phyloP scores from a whole-genome alignment of 305 asterid genomes.

The Fraxinus greggii region DNA sequence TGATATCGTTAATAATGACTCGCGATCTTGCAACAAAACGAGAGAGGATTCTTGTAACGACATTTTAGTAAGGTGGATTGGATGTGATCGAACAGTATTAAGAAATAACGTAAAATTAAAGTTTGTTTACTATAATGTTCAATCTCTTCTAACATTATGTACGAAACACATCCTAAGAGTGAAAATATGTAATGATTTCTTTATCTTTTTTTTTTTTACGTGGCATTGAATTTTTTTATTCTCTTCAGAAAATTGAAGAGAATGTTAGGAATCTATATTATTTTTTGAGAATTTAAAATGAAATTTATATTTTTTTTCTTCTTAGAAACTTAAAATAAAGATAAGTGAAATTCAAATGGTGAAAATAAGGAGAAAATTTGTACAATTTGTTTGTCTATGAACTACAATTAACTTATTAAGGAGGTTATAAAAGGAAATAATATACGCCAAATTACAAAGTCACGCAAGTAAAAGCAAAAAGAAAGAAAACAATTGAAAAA shows the following conservation, averaged over 20 bases:
- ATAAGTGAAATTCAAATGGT: background rate
- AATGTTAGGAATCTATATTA: background rate
- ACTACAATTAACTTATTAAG: background rate
- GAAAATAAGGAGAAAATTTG: background rate
- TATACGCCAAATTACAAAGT: background rate
- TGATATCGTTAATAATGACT: constrained; percentile 21
- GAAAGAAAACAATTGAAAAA: background rate
- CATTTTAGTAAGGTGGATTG: background rate
- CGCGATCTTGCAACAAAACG: background rate
- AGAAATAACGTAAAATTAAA: background rate
- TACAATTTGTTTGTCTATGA: background rate
- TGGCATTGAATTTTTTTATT: background rate
- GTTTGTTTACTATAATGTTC: background rate
- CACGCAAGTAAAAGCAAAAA: background rate
- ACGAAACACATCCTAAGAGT: background rate
- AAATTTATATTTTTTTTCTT: background rate
- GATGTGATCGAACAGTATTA: background rate
- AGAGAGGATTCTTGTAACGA: background rate
- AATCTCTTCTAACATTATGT: background rate
- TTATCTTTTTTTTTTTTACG: background rate
- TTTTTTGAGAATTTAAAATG: background rate
- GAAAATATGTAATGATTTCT: background rate
- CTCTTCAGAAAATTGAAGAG: background rate
- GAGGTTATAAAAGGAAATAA: background rate
- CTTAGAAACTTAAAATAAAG: background rate